Evolutionary conservation across 176 grass and related monocot genomes (phyloP), one percentile per base, ranked within the genome.

Genomic region (Calamus simplicifolius): DNA sequence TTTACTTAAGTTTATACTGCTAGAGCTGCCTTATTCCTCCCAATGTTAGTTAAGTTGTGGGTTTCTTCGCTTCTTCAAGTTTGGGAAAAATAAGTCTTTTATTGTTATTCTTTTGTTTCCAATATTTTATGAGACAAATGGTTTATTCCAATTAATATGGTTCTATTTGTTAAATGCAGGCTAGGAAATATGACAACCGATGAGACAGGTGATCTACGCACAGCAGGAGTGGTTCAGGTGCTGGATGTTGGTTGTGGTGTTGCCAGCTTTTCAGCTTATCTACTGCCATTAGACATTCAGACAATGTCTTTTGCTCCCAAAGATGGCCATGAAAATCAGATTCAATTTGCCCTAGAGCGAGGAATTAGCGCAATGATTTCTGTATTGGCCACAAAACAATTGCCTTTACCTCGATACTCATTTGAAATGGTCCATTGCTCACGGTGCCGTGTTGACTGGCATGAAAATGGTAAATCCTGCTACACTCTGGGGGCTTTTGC

Each of bases 381-480:
- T 64, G 79, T 88, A 38, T 69, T 98, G 49, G 84, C 93, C 49
- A 92, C 87, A n/a, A 98, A 92, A 30, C 87, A 98, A 68, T 82
- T 88, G 49, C 83, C 87, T 29, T 88, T 88, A 66, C 87, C 83
- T 67, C 71, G 48, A 71, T 92, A 68, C 18, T 88, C 93, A 38
- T 98, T 98, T 80, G 87, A 98, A 73, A 91, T 98, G 93, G 84
- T 98, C 48, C 93, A 98, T 78, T 92, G 93, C 69, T 97, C 87
- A 63, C 70, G 84, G 54, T 98, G 93, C 27, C 87, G 87, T 75
- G 93, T 92, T 82, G 93, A 92, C 71, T 92, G 87, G 87, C 93
- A 98, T 68, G 78, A 80, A 84, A 88, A 88, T 82, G 87, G 93
- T 98, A 83, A 82, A 53, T 23, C 83, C 49, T 27, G 35, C 35